Base-by-base conservation (phyloP, 148 eudicot genomes). In the Silene latifolia region DNA sequence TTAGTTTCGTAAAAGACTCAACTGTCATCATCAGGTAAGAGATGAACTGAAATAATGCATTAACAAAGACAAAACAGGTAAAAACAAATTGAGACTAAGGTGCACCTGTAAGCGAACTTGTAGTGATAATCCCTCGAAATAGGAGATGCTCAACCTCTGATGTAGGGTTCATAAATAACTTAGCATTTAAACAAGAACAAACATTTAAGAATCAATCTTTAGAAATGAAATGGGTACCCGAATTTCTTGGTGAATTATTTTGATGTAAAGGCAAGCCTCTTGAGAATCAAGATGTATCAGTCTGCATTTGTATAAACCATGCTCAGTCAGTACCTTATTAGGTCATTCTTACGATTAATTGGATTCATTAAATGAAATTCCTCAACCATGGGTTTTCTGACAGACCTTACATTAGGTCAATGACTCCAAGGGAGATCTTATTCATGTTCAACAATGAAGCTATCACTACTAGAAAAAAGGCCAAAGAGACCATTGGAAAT, bases 211-310 rank as follows among this genome's bases (percentile, higher is more conserved):
- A 76, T 0, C 15, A 21, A 5, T 42, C 5, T 20, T 6, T 21
- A 12, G 19, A 61, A 62, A 48, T 15, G 20, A 15, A 32, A 39
- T 6, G 10, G n/a, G 19, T 76, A 89, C 92, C 87, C 82, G 83
- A 57, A 89, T 84, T 74, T 89, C 86, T 63, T 85, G 83, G 76
- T 87, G 92, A 54, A 85, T 82, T 13, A 83, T 76, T 63, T 66
- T 89, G 80, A 89, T 87, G 69, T 80, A 82, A 75, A 82, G 81
- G 70, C 84, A 85, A 14, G 92, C 86, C 72, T 89, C 92, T 53
- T 89, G 27, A 89, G 90, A 71, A 89, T 5, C 90, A 89, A 53
- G 92, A 88, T 12, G 88, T 89, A 54, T 89, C 92, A 4, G 90
- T 85, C 92, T 89, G 86, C 78, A 69, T 15, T 57, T 72, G 35